A percentile compares a stretch with the other conserved stretches of the same genome.
Conservation (phyloP, 768 basidiomycete genomes). For the Lactifluus hygrophoroides region DNA sequence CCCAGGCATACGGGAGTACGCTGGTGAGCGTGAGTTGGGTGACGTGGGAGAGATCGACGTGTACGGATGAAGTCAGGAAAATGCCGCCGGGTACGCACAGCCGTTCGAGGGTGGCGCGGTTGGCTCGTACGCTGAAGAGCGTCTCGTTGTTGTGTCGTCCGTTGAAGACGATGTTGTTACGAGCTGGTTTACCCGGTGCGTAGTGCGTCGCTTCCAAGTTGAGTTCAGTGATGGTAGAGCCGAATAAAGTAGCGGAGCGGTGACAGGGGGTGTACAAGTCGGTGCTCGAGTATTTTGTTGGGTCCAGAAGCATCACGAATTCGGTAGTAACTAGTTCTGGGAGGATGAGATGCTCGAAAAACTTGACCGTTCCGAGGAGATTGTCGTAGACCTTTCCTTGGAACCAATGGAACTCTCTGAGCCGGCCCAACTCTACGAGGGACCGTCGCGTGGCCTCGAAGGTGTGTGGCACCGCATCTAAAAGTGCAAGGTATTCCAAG, state of each 20-base stretch:
- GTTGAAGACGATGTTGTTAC: slow-evolving; percentile 12
- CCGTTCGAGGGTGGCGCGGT: neutral
- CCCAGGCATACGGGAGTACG: neutral
- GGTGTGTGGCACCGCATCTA: slow-evolving; percentile 7
- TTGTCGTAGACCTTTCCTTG: slow-evolving; percentile 3
- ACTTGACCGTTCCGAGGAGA: slow-evolving; percentile 11
- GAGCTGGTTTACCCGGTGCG: neutral
- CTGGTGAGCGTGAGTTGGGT: slow-evolving; percentile 12
- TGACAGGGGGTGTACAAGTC: slow-evolving; percentile 1
- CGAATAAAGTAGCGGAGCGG: neutral
- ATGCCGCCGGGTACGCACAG: neutral
- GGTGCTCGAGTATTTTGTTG: neutral
- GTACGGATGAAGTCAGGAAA: slow-evolving; percentile 3
- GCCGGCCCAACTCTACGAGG: neutral
- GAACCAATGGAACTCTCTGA: slow-evolving; percentile 11
- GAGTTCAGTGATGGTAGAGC: slow-evolving; percentile 1
- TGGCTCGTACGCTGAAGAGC: slow-evolving; percentile 1
- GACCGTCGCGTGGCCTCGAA: neutral
- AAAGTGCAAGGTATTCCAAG: slow-evolving; percentile 8
- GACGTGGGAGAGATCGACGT: neutral
- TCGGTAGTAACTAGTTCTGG: neutral
- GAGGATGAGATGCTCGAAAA: slow-evolving; percentile 10
- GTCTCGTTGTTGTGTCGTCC: slow-evolving; percentile 2
- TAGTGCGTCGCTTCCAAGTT: slow-evolving; percentile 6
- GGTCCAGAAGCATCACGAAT: slow-evolving; percentile 8